These are phyloP conservation scores for Glomus cerebriforme DNA, from an alignment of 192 early-diverging fungal genomes.

Conservation along the genomic window DNA sequence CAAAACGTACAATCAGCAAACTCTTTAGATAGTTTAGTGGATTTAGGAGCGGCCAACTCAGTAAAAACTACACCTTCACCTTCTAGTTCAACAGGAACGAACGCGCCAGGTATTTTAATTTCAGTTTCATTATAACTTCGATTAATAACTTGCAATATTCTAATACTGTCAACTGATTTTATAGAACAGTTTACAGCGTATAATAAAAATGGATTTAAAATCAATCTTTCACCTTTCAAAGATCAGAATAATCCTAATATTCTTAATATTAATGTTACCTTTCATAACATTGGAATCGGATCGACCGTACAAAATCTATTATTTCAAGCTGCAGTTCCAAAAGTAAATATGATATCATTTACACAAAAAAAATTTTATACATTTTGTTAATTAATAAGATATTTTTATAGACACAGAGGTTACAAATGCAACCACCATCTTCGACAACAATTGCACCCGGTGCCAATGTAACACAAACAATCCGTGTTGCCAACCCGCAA, in stretches of 20 bases:
- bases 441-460: conserved; percentile 64
- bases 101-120: background rate
- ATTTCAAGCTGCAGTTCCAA: conserved; percentile 94
- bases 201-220: conserved; percentile 73
- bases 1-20: background rate
- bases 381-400: background rate
- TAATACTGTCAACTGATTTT: background rate
- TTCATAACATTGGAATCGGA: conserved; percentile 63
- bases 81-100: background rate
- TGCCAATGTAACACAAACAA: conserved; percentile 68
- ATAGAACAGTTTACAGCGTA: conserved; percentile 60
- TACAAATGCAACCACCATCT: conserved; percentile 83
- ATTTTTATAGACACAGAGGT: conserved; percentile 1
- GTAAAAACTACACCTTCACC: background rate
- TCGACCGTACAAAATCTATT: conserved; percentile 62
- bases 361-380: background rate
- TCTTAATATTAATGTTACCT: conserved; percentile 69
- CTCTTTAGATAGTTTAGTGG: background rate
- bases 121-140: background rate
- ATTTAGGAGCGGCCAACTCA: background rate
- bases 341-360: conserved; percentile 34
- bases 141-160: too few species aligned
- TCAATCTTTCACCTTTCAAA: conserved; percentile 76
- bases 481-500: conserved; percentile 88
- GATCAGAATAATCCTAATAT: conserved; percentile 59